These are phyloP conservation scores for Cryphonectria parasitica DNA, from an alignment of 2,329 filamentous ascomycete genomes.

Conservation along the genomic window DNA sequence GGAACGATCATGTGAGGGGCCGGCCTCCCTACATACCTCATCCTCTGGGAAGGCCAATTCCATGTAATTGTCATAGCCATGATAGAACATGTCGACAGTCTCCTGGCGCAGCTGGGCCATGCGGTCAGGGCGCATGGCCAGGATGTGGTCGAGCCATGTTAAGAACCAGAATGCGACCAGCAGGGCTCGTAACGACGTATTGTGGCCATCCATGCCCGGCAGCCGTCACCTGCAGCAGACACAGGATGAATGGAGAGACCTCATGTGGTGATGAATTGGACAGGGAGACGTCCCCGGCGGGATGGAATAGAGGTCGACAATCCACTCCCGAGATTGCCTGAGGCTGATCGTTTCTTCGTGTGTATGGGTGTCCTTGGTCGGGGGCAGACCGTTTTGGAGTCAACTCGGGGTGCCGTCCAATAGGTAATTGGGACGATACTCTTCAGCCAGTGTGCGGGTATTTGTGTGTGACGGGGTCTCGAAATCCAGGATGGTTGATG, in stretches of 20 bases:
- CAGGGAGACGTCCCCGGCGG: conserved; percentile 21
- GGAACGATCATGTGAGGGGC: background rate
- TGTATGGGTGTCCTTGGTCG: background rate
- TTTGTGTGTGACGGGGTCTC: conserved; percentile 10
- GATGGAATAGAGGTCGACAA: background rate
- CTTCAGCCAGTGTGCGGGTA: background rate
- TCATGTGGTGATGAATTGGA: conserved; percentile 24
- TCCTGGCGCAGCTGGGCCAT: conserved; percentile 61
- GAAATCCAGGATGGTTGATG: background rate
- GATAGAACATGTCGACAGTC: conserved; percentile 86
- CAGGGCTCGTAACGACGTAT: conserved; percentile 27
- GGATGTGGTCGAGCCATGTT: conserved; percentile 45
- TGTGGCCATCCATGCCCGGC: conserved; percentile 38
- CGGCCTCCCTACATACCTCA: conserved; percentile 58
- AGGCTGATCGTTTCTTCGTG: background rate
- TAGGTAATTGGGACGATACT: background rate
- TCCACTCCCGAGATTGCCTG: background rate
- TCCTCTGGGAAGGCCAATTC: conserved; percentile 92
- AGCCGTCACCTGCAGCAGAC: conserved; percentile 45
- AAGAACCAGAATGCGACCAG: conserved; percentile 38
- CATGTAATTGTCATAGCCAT: conserved; percentile 97
- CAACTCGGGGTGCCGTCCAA: background rate
- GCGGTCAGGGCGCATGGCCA: conserved; percentile 59
- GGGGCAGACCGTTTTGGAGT: background rate
- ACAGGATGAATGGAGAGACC: conserved; percentile 15